Percentiles rank a stretch among this genome's conserved stretches.
phyloP scores from a whole-genome alignment of 371 early-diverging fungal genomes.

The Rhizopus delemar region DNA sequence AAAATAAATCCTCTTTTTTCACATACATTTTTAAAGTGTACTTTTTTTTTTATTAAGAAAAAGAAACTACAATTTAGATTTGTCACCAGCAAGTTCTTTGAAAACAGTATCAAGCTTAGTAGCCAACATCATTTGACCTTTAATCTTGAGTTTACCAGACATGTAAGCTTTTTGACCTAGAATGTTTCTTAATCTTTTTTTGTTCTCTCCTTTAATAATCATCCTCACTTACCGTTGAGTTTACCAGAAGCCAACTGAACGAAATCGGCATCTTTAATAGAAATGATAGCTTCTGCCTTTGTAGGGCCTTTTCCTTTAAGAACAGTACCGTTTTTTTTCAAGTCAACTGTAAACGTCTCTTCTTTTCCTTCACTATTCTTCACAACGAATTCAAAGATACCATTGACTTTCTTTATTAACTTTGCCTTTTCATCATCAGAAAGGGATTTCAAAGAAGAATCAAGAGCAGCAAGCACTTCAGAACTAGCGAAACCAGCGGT shows the following conservation, averaged over 20 bases:
- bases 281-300: slow-evolving; percentile 69
- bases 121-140: slow-evolving; percentile 88
- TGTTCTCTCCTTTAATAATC: background rate
- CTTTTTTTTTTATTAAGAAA: background rate
- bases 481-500: slow-evolving; percentile 50
- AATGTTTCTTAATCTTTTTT: slow-evolving; percentile 7
- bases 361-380: slow-evolving; percentile 64
- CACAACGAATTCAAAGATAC: slow-evolving; percentile 84
- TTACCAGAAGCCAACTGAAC: slow-evolving; percentile 83
- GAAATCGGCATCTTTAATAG: slow-evolving; percentile 78
- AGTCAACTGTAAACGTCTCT: slow-evolving; percentile 74
- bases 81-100: slow-evolving; percentile 42
- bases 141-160: slow-evolving; percentile 82
- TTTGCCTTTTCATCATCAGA: slow-evolving; percentile 36
- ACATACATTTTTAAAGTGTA: background rate
- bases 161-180: slow-evolving; percentile 73
- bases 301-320: slow-evolving; percentile 62
- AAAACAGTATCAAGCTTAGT: slow-evolving; percentile 75
- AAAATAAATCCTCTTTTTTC: background rate
- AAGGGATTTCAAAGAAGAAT: slow-evolving; percentile 36
- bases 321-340: slow-evolving; percentile 69
- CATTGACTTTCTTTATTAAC: slow-evolving; percentile 66
- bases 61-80: slow-evolving; percentile 53
- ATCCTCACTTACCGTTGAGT: slow-evolving; percentile 54
- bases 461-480: slow-evolving; percentile 43